Percentiles rank a stretch among this genome's conserved stretches.
Conservation (phyloP, 257 asterid species). For the Scutellaria baicalensis region DNA sequence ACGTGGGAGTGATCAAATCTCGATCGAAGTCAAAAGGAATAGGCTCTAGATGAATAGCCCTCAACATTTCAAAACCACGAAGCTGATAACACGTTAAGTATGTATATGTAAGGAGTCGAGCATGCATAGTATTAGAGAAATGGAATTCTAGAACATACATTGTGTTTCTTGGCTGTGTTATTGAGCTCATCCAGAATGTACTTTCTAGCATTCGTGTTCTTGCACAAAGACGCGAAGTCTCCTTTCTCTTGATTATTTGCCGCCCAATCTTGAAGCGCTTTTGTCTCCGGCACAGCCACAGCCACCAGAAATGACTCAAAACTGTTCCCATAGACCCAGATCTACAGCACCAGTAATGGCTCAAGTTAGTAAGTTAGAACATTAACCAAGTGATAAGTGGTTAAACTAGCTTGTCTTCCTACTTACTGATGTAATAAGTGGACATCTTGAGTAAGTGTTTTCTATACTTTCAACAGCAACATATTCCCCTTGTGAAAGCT, state of each 20-base stretch:
- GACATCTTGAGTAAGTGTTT: constrained; percentile 65
- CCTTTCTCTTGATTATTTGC: constrained; percentile 42
- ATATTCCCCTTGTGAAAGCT: constrained; percentile 96
- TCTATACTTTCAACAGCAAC: constrained; percentile 84
- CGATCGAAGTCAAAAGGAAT: constrained; percentile 71
- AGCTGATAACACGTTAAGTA: constrained; percentile 32
- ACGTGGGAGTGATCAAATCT: constrained; percentile 79
- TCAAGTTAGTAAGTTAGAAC: background rate
- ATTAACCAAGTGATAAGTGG: too few species aligned
- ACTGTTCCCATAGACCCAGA: constrained; percentile 91
- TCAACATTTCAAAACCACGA: constrained; percentile 83
- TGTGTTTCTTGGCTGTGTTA: constrained; percentile 55
- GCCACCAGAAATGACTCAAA: constrained; percentile 89
- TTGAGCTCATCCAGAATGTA: constrained; percentile 73
- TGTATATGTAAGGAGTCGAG: background rate
- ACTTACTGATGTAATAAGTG: constrained; percentile 68
- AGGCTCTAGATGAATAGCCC: constrained; percentile 68
- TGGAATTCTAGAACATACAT: constrained; percentile 26
- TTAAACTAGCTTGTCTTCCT: background rate
- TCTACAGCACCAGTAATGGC: constrained; percentile 24
- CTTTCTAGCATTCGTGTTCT: constrained; percentile 44
- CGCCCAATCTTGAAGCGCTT: constrained; percentile 82
- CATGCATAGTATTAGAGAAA: background rate
- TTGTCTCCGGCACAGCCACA: constrained; percentile 78
- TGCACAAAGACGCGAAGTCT: constrained; percentile 55